Base-by-base conservation (phyloP, 2,329 filamentous ascomycete species). In the Ascochyta lentis region DNA sequence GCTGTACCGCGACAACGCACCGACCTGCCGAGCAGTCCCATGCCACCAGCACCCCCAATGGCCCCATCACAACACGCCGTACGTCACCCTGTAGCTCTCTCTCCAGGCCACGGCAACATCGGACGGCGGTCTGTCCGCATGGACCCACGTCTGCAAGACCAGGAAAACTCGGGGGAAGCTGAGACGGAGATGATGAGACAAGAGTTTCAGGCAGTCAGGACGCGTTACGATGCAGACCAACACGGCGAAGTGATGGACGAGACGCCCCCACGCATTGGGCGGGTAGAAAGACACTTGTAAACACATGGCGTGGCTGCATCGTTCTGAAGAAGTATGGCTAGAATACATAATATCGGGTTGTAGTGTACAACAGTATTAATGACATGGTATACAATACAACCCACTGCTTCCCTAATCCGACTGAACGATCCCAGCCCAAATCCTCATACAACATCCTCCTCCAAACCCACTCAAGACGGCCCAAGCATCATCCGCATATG, bases 201-300 rank as follows among this genome's bases (percentile, higher is more conserved):
- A 41, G 72, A 74, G 47, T 47, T 62, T 27, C 56, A 37, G 7
- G 58, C 59, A 9, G 58, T 61, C 6, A 50, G 60, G 7, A 58
- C 65, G 46, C 56, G 73, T 31, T 62, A 70, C 54, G 59, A 59
- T 26, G 61, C 59, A n/a, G 58, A 63, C 1, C 69, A 55, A 26
- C 59, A 65, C 40, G 54, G 54, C 37, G 65, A 64, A n/a, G 55
- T 62, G 8, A 71, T 76, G 67, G 70, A 75, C 56, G 71, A 75
- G 55, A 76, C 73, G 37, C 72, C 73, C 16, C 72, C 74, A 15
- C 52, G 70, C n/a, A 51, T 74, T 38, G 73, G 73, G 1, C 57
- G 68, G 46, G 62, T 74, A 38, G 73, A 76, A 59, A 64, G 70
- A 44, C 53, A 49, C 41, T 58, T 66, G 47, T 51, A 22, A 43